A percentile compares a stretch with the other conserved stretches of the same genome.
Conservation (phyloP, 495 filamentous ascomycete species). For the Collariella sp. region DNA sequence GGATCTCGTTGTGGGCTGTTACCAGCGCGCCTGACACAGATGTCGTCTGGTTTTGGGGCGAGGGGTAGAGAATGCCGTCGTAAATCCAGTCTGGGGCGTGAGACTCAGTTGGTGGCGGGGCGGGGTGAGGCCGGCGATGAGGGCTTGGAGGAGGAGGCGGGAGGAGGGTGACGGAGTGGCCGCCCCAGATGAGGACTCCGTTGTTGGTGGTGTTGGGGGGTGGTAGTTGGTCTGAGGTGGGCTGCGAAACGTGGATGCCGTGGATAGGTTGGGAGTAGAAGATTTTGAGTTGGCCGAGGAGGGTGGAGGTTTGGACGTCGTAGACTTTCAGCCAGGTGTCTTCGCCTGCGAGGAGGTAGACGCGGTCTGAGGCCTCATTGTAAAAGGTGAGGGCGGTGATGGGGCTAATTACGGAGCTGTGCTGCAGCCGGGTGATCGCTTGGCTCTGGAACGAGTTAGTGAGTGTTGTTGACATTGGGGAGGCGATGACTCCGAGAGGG, state of each 20-base stretch:
- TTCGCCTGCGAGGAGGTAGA: conserved; percentile 61
- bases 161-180: conserved; percentile 29
- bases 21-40: conserved; percentile 49
- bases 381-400: conserved; percentile 52
- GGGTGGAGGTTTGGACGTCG: conserved; percentile 29
- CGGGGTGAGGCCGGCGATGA: conserved; percentile 14
- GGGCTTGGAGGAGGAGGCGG: conserved; percentile 16
- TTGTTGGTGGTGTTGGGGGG: conserved; percentile 6
- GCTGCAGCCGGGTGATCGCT: conserved; percentile 16
- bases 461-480: not conserved
- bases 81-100: conserved; percentile 73
- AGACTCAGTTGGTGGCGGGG: conserved; percentile 5
- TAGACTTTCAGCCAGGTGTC: conserved; percentile 62
- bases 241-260: conserved; percentile 46
- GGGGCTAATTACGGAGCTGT: conserved; percentile 40
- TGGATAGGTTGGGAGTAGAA: conserved; percentile 61
- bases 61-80: conserved; percentile 51
- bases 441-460: conserved; percentile 7
- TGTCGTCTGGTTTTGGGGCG: not conserved
- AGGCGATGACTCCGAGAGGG: not conserved
- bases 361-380: conserved; percentile 19
- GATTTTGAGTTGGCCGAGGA: conserved; percentile 38
- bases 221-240: not conserved
- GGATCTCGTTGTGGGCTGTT: conserved; percentile 77
- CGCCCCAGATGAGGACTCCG: conserved; percentile 50